Base-by-base conservation (phyloP, 2,329 filamentous ascomycete genomes). In the Exophiala sideris region DNA sequence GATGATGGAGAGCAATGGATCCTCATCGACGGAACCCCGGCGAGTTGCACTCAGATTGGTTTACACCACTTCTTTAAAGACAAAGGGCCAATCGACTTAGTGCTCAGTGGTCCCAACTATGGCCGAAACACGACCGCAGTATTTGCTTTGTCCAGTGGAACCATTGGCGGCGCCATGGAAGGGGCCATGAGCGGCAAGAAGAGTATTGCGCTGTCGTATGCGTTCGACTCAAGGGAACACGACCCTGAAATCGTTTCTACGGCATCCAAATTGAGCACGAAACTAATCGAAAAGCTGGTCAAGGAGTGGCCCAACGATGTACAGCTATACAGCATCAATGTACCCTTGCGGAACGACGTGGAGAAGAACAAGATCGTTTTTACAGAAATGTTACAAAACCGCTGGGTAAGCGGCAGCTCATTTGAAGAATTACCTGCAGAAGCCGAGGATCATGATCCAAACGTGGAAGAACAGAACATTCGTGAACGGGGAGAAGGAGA, bases 291-390 rank as follows among this genome's bases (percentile, higher is more conserved):
- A 69, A 82, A 89, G 58, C 77, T 99, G 5, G 85, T 81, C 63
- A 77, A 79, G 45, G 87, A 91, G 67, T 96, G 89, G 87, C 82
- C 77, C 0, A 72, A 76, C 33, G 85, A 84, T 48, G 85, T 89
- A 4, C 89, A 95, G 67, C 73, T 97, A n/a, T 97, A 96, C 71
- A 88, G 82, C 45, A 85, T 97, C 63, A 97, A 97, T 67, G 87
- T 97, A 7, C 92, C 94, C 16, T 76, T 97, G 9, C 79, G 94
- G 11, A 85, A 88, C 56, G 86, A 84, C 5, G 83, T 96, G 1
- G 86, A 86, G 62, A 68, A 75, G 14, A 79, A 80, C 50, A 90
- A 88, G 72, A 84, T 91, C 3, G 66, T 94, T n/a, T 96, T 85
- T 74, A 92, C 94, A 2, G 76, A 83, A 57, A 87, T 96, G 80